Evolutionary conservation across 805 yeast species (phyloP), one percentile per base, ranked within the genome.

Genomic region (Candida railenensis): DNA sequence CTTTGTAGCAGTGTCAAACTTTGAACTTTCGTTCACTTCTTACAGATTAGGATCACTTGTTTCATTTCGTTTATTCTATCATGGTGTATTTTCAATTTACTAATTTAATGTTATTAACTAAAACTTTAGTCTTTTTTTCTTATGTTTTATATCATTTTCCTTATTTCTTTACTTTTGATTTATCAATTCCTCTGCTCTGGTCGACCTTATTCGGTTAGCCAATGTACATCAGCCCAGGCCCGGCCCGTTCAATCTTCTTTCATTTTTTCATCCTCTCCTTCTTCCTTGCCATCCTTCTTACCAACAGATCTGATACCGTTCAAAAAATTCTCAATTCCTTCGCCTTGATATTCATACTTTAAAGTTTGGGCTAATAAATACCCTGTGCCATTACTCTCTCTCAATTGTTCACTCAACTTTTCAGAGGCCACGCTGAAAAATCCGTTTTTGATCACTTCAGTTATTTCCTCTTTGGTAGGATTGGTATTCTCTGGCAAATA

Each of bases 261-360:
- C 42, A 16, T 28, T 18, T 40, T 34, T 4, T 43, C 33, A 37
- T 37, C 39, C 12, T 43, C 30, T 18, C 37, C 22, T 32, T 43
- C 42, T 19, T 22, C 7, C 25, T 42, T 8, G 37, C 34, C 11
- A n/a, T 50, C 55, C 34, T 54, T 51, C 38, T 54, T 52, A 22
- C 61, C 56, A 46, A 54, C 36, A 43, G 61, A 56, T 44, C 79
- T 63, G 9, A 74, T 58, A 3, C 79, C 80, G 15, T 58, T 53
- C 51, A 81, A 58, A 48, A 78, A 80, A 12, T 74, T 74, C 33
- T 69, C 76, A 32, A 80, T 61, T 1, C 85, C 85, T 56, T 81
- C 85, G 8, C 84, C 85, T 8, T 59, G 44, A 51, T 81, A 81
- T 4, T 66, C 72, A 53, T 67, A 67, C n/a, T 74, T 76, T 37